phyloP scores from a whole-genome alignment of 106 monocot species.

The Ottelia alismoides region DNA sequence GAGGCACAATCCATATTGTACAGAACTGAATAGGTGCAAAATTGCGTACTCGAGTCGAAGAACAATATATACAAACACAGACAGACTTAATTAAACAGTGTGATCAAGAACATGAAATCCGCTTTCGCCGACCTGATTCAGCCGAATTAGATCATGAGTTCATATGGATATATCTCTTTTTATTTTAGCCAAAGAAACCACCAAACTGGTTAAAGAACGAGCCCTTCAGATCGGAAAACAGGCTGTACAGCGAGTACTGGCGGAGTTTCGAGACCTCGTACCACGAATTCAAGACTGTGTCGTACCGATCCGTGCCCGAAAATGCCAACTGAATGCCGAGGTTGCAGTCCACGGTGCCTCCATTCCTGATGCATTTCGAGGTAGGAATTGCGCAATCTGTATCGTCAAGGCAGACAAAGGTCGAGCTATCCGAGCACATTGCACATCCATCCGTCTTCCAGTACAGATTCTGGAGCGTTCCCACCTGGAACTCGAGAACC shows the following conservation, averaged over 20 bases:
- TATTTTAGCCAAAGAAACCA: no score
- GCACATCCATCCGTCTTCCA: slow-evolving; percentile 75
- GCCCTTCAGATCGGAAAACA: slow-evolving; percentile 57
- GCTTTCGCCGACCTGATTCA: no score
- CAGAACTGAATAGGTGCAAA: no score
- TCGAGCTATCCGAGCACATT: slow-evolving; percentile 23
- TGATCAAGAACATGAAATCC: no score
- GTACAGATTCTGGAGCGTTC: slow-evolving; percentile 66
- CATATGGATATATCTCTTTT: no score
- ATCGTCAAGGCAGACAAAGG: slow-evolving; percentile 32
- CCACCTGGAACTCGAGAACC: slow-evolving; percentile 89
- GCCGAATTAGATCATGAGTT: no score
- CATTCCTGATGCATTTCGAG: slow-evolving; percentile 35
- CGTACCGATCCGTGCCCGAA: slow-evolving; percentile 72
- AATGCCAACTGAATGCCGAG: slow-evolving; percentile 75
- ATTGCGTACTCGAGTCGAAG: no score
- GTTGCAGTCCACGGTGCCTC: slow-evolving; percentile 61
- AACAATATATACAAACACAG: no score
- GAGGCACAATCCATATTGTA: no score
- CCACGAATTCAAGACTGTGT: slow-evolving; percentile 79
- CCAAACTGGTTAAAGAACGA: slow-evolving; percentile 48
- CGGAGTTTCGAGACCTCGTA: slow-evolving; percentile 82
- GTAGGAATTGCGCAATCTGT: slow-evolving; percentile 38
- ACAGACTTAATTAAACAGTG: no score
- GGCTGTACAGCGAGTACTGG: slow-evolving; percentile 76